Base-by-base conservation (phyloP, 2,329 filamentous ascomycete species). In the Paraphoma sp. region DNA sequence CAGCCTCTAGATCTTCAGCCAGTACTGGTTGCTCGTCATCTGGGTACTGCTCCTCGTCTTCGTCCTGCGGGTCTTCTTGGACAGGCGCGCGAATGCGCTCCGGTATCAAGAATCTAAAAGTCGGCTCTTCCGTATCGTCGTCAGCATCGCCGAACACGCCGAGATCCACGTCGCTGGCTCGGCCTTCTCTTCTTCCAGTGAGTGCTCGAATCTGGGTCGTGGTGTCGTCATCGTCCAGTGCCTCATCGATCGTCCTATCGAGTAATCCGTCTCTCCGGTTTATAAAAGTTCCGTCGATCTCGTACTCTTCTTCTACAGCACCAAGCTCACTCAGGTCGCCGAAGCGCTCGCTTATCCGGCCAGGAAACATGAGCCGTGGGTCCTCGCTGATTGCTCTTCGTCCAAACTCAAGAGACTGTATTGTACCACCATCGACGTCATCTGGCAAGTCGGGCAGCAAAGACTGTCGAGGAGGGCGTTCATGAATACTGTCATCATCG, bases 331-430 rank as follows among this genome's bases (percentile, higher is more conserved):
- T 80, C 45, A 80, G 59, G 52, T 82, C 82, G 1, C 75, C 81
- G 62, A 85, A 85, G 53, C 80, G 75, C 55, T 84, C 83, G 62
- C 82, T 85, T 46, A 83, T 68, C 56, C 82, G 80, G 56, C 79
- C 78, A 56, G 16, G 77, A 76, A 57, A 81, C 70, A 70, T 80
- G 74, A 45, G 77, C 11, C 72, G 64, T 6, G 73, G 75, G 47
- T 76, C 74, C 51, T 78, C 75, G 45, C 74, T 76, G 18, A 75
- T 54, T 1, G 75, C 76, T 54, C 75, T 72, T 41, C 76, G 64
- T 38, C 74, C 80, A 7, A 82, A 81, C 23, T 82, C 81, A 12
- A 83, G 76, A 3, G 81, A 82, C 1, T 82, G 80, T n/a, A 81
- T 78, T 4, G 81, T 83, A 4, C 67, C 71, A n/a, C 68, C 73